These are phyloP conservation scores for Magnolia officinalis DNA, from an alignment of 164 flowering plant species.

Conservation along the genomic window DNA sequence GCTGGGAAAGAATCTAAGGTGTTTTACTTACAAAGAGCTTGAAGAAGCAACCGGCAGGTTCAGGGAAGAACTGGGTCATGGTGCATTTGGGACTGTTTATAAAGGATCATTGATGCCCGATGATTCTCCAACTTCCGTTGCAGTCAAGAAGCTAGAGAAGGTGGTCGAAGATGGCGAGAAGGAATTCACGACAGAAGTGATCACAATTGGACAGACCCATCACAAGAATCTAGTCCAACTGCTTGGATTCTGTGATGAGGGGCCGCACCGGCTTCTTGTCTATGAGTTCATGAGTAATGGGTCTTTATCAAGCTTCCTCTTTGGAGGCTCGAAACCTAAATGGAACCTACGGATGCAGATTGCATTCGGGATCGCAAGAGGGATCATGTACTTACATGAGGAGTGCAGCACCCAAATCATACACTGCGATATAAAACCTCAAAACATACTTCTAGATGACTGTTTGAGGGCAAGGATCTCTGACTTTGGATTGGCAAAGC, in stretches of 20 bases:
- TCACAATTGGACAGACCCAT: slow-evolving; percentile 21
- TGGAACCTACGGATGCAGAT: slow-evolving; percentile 20
- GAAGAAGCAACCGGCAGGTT: slow-evolving; percentile 20
- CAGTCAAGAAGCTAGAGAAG: slow-evolving; percentile 21
- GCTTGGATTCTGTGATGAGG: slow-evolving; percentile 27
- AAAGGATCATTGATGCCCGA: slow-evolving; percentile 10
- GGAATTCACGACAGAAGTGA: slow-evolving; percentile 21
- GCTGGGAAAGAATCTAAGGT: not conserved
- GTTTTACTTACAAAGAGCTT: slow-evolving; percentile 21
- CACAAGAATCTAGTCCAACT: slow-evolving; percentile 25
- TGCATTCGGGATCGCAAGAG: slow-evolving; percentile 21
- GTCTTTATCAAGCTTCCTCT: slow-evolving; percentile 18
- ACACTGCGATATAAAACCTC: slow-evolving; percentile 27
- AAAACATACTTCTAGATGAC: slow-evolving; percentile 24
- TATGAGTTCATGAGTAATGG: slow-evolving; percentile 27
- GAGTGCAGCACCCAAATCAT: slow-evolving; percentile 23
- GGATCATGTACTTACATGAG: slow-evolving; percentile 22
- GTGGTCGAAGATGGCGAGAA: slow-evolving; percentile 9
- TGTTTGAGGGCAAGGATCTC: slow-evolving; percentile 15
- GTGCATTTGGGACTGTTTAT: slow-evolving; percentile 17
- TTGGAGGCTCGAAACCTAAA: slow-evolving; percentile 15
- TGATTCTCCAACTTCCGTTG: slow-evolving; percentile 4
- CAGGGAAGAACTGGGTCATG: slow-evolving; percentile 14
- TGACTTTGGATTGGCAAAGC: slow-evolving; percentile 32
- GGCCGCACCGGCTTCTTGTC: slow-evolving; percentile 15